A percentile compares a stretch with the other conserved stretches of the same genome.
Conservation (phyloP, 2,329 filamentous ascomycete genomes). For the Lecanicillium sp. region DNA sequence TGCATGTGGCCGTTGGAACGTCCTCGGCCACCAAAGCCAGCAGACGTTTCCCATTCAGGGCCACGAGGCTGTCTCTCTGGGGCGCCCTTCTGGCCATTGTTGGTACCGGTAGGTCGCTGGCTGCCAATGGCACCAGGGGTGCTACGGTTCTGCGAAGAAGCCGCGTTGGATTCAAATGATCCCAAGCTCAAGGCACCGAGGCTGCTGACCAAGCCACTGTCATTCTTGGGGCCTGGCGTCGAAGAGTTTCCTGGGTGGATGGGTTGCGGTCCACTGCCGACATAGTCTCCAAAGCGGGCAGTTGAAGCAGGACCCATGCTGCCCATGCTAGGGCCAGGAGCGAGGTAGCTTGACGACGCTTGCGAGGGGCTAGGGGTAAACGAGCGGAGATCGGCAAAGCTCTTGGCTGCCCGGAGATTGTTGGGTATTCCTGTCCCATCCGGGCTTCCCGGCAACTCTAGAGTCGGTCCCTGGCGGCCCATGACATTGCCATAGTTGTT, state of each 20-base stretch:
- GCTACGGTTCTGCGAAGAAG: constrained; percentile 29
- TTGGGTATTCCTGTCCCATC: constrained; percentile 55
- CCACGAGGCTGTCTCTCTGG: constrained; percentile 57
- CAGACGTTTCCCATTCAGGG: constrained; percentile 50
- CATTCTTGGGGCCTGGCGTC: constrained; percentile 30
- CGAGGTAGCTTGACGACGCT: constrained; percentile 66
- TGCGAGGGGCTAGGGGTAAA: constrained; percentile 94
- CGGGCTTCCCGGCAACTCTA: constrained; percentile 79
- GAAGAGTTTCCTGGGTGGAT: constrained; percentile 25
- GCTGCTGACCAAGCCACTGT: constrained; percentile 35
- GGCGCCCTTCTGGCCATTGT: constrained; percentile 31
- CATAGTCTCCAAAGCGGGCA: constrained; percentile 39
- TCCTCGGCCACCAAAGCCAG: constrained; percentile 44
- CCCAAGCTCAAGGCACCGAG: constrained; percentile 44
- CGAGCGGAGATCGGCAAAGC: constrained; percentile 88
- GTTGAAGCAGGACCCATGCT: constrained; percentile 36
- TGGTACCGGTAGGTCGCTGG: constrained; percentile 46
- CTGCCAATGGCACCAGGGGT: constrained; percentile 57
- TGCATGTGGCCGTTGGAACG: constrained; percentile 54
- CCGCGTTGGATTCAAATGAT: constrained; percentile 37
- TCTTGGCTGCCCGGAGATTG: constrained; percentile 88
- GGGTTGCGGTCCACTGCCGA: constrained; percentile 27
- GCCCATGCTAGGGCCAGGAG: constrained; percentile 37
- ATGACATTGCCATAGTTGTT: constrained; percentile 65
- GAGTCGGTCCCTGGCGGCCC: constrained; percentile 73